phyloP scores from a whole-genome alignment of 345 rosid species.

The Dipteronia sinensis region DNA sequence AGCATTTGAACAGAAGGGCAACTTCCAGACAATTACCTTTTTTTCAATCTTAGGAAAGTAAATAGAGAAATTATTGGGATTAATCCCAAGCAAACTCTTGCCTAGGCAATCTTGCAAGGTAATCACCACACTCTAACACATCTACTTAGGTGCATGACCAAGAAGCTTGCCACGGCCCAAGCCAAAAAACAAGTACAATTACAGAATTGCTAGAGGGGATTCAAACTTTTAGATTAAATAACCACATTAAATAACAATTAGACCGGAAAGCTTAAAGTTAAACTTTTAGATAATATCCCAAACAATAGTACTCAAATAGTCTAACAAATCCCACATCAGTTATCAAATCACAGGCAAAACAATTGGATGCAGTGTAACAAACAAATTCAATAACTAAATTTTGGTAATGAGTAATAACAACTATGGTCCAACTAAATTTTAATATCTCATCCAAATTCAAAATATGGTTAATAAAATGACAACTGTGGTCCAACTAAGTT shows the following conservation, averaged over 20 bases:
- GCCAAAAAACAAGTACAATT: not conserved
- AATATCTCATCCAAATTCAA: not conserved
- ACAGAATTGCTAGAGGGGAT: no score
- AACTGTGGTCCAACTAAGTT: not conserved
- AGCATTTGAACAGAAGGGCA: not conserved
- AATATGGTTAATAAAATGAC: not conserved
- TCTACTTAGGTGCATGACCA: not conserved
- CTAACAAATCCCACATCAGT: not conserved
- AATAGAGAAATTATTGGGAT: constrained; percentile 10
- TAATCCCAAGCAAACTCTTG: not conserved
- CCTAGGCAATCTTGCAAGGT: not conserved
- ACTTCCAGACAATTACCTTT: not conserved
- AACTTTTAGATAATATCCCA: not conserved
- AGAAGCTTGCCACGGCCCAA: not conserved
- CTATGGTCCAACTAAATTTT: no score
- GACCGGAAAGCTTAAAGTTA: not conserved
- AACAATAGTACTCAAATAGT: not conserved
- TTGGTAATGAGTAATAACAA: no score
- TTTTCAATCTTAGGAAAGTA: constrained; percentile 9
- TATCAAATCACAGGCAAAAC: not conserved
- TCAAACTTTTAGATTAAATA: not conserved
- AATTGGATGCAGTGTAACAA: not conserved
- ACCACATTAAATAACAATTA: not conserved
- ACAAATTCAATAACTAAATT: not conserved
- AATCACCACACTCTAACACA: not conserved